Percentiles rank a stretch among this genome's conserved stretches.
Conservation (phyloP, 1,284 basidiomycete genomes). For the Trichosporon coremiiforme region DNA sequence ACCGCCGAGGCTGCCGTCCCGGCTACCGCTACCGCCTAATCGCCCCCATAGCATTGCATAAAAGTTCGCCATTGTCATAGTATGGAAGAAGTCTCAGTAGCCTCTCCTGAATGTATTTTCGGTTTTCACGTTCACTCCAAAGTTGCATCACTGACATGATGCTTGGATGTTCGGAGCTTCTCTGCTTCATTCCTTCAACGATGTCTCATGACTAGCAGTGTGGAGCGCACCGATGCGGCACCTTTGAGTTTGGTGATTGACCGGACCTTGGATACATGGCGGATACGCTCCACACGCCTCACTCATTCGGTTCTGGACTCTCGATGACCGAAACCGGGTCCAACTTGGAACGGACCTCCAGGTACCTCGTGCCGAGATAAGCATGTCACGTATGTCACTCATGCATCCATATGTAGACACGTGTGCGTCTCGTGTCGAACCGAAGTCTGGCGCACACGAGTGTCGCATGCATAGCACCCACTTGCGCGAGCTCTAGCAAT, state of each 20-base stretch:
- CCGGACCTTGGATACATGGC: not conserved
- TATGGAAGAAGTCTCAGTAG: not conserved
- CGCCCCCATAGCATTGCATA: slow-evolving; percentile 10
- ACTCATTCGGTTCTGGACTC: not conserved
- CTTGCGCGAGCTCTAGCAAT: too few species aligned
- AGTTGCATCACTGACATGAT: not conserved
- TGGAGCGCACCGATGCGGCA: not conserved
- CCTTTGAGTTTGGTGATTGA: not conserved
- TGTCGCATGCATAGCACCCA: too few species aligned
- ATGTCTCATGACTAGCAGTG: not conserved
- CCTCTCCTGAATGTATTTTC: not conserved
- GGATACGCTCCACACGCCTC: not conserved
- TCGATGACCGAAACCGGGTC: too few species aligned
- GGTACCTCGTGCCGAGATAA: not conserved
- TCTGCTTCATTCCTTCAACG: not conserved
- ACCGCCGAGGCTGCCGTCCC: not conserved
- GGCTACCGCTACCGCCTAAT: not conserved
- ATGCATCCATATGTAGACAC: not conserved
- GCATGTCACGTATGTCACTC: not conserved
- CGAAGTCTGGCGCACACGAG: not conserved
- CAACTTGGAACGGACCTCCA: not conserved
- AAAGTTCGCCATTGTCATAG: not conserved
- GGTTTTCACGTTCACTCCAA: not conserved
- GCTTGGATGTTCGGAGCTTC: not conserved
- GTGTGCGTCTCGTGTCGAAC: not conserved